These are phyloP conservation scores for Malassezia equina DNA, from an alignment of 1,284 basidiomycete species.

Conservation along the genomic window DNA sequence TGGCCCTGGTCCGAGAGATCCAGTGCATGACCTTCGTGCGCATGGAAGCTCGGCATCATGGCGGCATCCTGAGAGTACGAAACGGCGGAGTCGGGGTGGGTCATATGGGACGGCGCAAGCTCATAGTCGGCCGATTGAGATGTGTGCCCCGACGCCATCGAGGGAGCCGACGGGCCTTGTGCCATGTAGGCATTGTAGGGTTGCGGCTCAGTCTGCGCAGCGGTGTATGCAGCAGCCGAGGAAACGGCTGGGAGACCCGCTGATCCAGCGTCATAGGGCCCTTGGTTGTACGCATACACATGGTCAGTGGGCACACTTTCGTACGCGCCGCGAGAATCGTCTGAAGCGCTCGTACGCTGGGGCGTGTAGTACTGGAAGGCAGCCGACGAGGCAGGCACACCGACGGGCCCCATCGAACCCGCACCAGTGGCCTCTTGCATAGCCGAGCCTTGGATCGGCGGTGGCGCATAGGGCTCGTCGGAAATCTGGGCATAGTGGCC, in stretches of 20 bases:
- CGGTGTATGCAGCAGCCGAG: not conserved
- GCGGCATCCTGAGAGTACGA: not conserved
- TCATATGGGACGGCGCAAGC: not conserved
- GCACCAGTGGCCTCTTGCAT: not conserved
- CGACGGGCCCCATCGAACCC: not conserved
- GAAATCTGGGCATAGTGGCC: not conserved
- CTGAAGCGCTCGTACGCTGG: not conserved
- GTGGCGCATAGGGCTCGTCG: not conserved
- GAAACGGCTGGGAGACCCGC: not conserved
- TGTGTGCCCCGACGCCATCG: slow-evolving; percentile 1
- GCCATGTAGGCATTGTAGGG: not conserved
- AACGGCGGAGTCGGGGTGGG: not conserved
- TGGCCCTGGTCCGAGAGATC: not conserved
- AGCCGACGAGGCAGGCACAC: not conserved
- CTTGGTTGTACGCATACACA: not conserved
- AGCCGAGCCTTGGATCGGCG: not conserved
- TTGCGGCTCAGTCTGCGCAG: not conserved
- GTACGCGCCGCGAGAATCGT: not conserved
- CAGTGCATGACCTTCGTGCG: not conserved
- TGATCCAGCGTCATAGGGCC: not conserved
- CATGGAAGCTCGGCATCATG: not conserved
- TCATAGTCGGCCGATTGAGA: slow-evolving; percentile 10
- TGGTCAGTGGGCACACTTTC: slow-evolving; percentile 6
- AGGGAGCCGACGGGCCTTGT: not conserved
- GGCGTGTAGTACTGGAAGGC: slow-evolving; percentile 2